Base-by-base conservation (phyloP, 441 rosid species). In the Corymbia citriodora region DNA sequence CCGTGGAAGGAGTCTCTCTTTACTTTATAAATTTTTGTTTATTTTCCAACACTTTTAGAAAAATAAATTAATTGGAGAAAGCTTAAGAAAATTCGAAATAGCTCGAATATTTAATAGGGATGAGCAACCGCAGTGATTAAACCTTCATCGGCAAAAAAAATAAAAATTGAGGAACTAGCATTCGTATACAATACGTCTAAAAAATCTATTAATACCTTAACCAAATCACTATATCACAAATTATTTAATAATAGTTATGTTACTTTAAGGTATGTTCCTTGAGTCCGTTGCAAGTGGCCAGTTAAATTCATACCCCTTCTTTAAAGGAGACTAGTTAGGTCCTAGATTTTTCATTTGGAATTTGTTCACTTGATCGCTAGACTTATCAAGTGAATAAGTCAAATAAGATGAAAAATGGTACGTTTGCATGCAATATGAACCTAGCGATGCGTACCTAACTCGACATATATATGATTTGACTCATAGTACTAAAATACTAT, bases 241-340 rank as follows among this genome's bases (percentile, higher is more conserved):
- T 19, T 36, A 8, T 23, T 19, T 36, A 0, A 36, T 3, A 36
- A 19, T 36, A 3, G 2, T 18, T 72, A 19, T 36, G 19, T 19
- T 10, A 36, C 23, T 1, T 10, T 19, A 7, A 10, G 1, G 0
- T 36, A 1, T 72, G 0, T 6, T 72, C 1, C 6, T 21, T 2
- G 29, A 36, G 8, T 10, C 15, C 8, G 10, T 8, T 36, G 18
- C 6, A n/a, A 65, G 3, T 12, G 2, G 5, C 2, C 0, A 2
- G 0, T 2, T 68, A 8, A 6, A 31, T 4, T 17, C 5, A 68
- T 68, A 7, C 3, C 3, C 3, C 0, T 68, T 31, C 12, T 68
- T 27, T 16, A 31, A 68, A 68, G 4, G 7, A 31, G 31, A 68
- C 5, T 0, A 6, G 8, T 12, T 31, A 68, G 4, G 23, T 68